These are phyloP conservation scores for Fusarium siculi DNA, from an alignment of 2,329 filamentous ascomycete genomes.

Conservation along the genomic window DNA sequence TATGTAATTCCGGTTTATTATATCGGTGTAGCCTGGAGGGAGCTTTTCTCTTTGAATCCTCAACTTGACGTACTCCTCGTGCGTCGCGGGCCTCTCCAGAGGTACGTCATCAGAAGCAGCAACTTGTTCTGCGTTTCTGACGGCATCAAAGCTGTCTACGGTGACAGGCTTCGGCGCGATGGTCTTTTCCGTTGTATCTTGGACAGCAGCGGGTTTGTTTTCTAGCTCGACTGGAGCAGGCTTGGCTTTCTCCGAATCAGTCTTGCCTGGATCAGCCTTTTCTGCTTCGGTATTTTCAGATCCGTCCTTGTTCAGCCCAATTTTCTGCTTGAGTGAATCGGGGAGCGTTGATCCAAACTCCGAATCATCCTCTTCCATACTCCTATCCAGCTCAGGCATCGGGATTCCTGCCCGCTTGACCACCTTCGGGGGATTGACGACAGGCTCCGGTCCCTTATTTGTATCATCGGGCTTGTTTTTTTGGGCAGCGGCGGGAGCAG, in stretches of 20 bases:
- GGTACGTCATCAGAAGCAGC: constrained; percentile 1
- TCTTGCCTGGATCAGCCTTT: constrained; percentile 2
- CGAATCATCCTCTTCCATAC: constrained; percentile 31
- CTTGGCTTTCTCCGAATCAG: neutral
- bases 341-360: constrained; percentile 47
- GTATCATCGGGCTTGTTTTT: constrained; percentile 1
- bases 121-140: constrained; percentile 14
- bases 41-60: constrained; percentile 58
- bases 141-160: constrained; percentile 24
- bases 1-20: constrained; percentile 65
- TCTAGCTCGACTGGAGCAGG: constrained; percentile 6
- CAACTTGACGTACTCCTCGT: constrained; percentile 63
- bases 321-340: constrained; percentile 48
- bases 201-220: constrained; percentile 14
- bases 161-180: constrained; percentile 2
- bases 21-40: constrained; percentile 61
- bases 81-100: constrained; percentile 55
- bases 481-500: constrained; percentile 21
- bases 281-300: neutral
- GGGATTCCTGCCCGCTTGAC: constrained; percentile 39
- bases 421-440: constrained; percentile 14
- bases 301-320: constrained; percentile 32
- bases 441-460: constrained; percentile 6
- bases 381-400: constrained; percentile 39
- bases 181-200: constrained; percentile 7